Conservation (phyloP, 306 rosid species). For the Chamaecrista fasciculata region DNA sequence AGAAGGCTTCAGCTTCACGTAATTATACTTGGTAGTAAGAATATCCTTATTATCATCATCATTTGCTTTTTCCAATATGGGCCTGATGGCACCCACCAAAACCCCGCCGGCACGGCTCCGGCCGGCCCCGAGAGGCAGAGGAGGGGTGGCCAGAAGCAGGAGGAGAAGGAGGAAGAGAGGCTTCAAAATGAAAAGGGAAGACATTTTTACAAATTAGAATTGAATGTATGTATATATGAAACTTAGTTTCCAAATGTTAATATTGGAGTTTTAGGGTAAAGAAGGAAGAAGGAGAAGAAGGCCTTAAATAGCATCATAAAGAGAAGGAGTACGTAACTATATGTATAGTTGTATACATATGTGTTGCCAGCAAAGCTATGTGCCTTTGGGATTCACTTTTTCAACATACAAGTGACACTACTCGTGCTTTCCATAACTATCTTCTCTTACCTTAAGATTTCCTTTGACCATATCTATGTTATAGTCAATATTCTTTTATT, state of each 20-base stretch:
- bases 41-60: not conserved
- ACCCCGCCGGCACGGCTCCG: not conserved
- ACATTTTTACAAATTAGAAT: conserved; percentile 28
- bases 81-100: not conserved
- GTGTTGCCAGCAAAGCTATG: conserved; percentile 39
- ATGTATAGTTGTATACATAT: too few species aligned
- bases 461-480: not conserved
- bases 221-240: too few species aligned
- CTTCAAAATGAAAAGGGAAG: conserved; percentile 13
- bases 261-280: not conserved
- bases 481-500: not conserved
- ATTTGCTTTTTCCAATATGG: conserved; percentile 19
- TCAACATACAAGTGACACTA: conserved; percentile 29
- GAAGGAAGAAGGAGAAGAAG: not conserved
- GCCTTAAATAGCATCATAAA: conserved; percentile 67
- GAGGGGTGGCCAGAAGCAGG: conserved; percentile 22
- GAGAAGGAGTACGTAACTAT: conserved; percentile 3
- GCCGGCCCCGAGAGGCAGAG: conserved; percentile 24
- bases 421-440: conserved; percentile 52
- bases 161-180: conserved; percentile 29
- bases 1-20: conserved; percentile 40
- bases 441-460: not conserved
- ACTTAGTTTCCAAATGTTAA: too few species aligned
- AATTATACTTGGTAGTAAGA: conserved; percentile 30
- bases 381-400: conserved; percentile 38